A percentile compares a stretch with the other conserved stretches of the same genome.
Conservation (phyloP, 108 stramenopile genomes). For the Stephanodiscus minutulus region DNA sequence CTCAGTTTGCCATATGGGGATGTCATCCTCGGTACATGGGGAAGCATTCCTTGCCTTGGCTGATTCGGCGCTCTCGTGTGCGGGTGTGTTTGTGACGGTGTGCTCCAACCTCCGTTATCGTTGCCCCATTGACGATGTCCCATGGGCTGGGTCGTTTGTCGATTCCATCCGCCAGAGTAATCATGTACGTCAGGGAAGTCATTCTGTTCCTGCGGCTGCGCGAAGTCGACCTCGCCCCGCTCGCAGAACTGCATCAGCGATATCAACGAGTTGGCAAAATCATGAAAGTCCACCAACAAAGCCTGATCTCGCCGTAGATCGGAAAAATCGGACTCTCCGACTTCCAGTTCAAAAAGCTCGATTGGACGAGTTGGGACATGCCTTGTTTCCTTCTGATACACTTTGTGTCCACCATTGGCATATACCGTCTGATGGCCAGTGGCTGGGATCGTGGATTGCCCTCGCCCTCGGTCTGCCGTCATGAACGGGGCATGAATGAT, state of each 20-base stretch:
- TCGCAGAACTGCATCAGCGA: constrained; percentile 47
- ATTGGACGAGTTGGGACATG: constrained; percentile 22
- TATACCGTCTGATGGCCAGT: constrained; percentile 5
- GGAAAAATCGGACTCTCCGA: constrained; percentile 55
- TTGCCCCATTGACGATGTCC: constrained; percentile 19
- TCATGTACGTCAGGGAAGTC: not conserved
- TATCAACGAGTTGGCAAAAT: constrained; percentile 53
- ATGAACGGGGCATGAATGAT: constrained; percentile 46
- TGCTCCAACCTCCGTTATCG: constrained; percentile 11
- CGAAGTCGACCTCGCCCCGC: constrained; percentile 22
- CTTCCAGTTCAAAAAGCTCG: constrained; percentile 51
- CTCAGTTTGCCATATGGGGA: constrained; percentile 29
- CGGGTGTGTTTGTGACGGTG: constrained; percentile 22
- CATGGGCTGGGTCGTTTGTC: constrained; percentile 2
- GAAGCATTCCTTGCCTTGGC: constrained; percentile 5
- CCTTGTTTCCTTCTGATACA: constrained; percentile 7
- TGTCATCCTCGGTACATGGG: constrained; percentile 19
- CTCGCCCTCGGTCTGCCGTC: constrained; percentile 29
- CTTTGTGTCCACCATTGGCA: constrained; percentile 2
- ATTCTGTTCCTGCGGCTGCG: constrained; percentile 15
- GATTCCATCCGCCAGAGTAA: constrained; percentile 7
- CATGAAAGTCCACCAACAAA: constrained; percentile 49
- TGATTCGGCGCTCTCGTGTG: constrained; percentile 4
- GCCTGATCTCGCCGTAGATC: constrained; percentile 52
- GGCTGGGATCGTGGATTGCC: constrained; percentile 6